Evolutionary conservation across 2,329 filamentous ascomycete species (phyloP), one percentile per base, ranked within the genome.

Genomic region (Chrysoporthe puriensis): DNA sequence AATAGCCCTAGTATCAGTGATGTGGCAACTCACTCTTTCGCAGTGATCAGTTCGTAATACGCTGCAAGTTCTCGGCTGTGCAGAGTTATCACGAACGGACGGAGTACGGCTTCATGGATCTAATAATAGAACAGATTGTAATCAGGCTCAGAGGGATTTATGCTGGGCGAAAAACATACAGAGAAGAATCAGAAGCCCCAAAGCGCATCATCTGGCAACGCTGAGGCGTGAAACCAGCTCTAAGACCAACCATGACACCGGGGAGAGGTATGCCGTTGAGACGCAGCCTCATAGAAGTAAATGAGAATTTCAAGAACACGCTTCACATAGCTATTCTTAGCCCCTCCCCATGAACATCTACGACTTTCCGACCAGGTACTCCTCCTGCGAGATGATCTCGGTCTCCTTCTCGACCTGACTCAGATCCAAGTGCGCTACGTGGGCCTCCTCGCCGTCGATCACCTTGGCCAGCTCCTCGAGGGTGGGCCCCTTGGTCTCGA

Each of bases 381-480:
- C 67, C 64, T 69, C 63, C 52, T 69, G 67, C 8, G 57, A 57
- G 59, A 67, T 67, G 64, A 74, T 71, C 43, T 72, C 69, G 0
- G 74, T 69, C 71, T 83, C 81, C 76, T 83, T 81, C 76, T 83
- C 80, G 64, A 82, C 76, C 74, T 82, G 76, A 56, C 78, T 76
- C 52, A 84, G 73, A 72, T 85, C 80, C 65, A 85, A 68, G 67
- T 80, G 78, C 6, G 79, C 82, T 18, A 84, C 83, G 58, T 77
- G 72, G 46, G 85, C 87, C 21, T 84, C 78, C 43, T 88, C 84
- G 50, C 87, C 88, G 72, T 90, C 88, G 76, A 90, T 90, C 77
- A 90, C 84, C 79, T 86, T 87, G 74, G 86, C 87, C 61, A 91
- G 83, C 77, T 90, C 88, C 78, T 90, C 88, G 46, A 90, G 86